A percentile compares a stretch with the other conserved stretches of the same genome.
Evolutionary conservation across 2,329 filamentous ascomycete species (phyloP).

Genomic region (Colletotrichum tofieldiae): DNA sequence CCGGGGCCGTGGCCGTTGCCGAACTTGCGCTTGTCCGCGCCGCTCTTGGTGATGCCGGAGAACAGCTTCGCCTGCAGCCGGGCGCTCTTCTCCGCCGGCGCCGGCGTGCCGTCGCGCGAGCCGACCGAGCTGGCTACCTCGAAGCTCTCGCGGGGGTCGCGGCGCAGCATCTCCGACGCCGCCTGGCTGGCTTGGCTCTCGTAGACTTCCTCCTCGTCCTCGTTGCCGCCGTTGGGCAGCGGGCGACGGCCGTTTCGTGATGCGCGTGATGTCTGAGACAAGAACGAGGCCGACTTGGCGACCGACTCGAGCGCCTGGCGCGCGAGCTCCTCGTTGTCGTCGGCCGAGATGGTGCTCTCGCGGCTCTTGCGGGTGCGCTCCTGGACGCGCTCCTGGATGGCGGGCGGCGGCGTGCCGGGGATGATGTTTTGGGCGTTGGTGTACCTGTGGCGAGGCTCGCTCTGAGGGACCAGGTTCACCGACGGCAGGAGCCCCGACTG

Average conservation of each 20-base stretch:
- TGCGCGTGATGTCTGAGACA: conserved; percentile 51
- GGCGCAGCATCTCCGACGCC: conserved; percentile 81
- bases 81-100: conserved; percentile 61
- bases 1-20: conserved; percentile 50
- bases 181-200: conserved; percentile 85
- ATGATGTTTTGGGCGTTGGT: conserved; percentile 55
- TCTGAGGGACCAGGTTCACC: conserved; percentile 73
- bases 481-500: conserved; percentile 72
- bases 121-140: conserved; percentile 62
- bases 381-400: conserved; percentile 58
- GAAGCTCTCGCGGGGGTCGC: conserved; percentile 68
- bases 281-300: conserved; percentile 60
- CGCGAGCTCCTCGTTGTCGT: conserved; percentile 71
- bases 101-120: conserved; percentile 62
- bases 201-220: conserved; percentile 74
- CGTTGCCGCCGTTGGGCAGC: conserved; percentile 48
- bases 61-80: conserved; percentile 68
- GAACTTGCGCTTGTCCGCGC: conserved; percentile 68
- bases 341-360: conserved; percentile 87
- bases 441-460: conserved; percentile 68
- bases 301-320: conserved; percentile 69
- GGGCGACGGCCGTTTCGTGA: conserved; percentile 39
- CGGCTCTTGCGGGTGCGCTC: conserved; percentile 77
- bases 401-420: conserved; percentile 57
- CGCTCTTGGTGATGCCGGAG: conserved; percentile 60